Evolutionary conservation across 768 basidiomycete species (phyloP).

Genomic region (Mycena venus): DNA sequence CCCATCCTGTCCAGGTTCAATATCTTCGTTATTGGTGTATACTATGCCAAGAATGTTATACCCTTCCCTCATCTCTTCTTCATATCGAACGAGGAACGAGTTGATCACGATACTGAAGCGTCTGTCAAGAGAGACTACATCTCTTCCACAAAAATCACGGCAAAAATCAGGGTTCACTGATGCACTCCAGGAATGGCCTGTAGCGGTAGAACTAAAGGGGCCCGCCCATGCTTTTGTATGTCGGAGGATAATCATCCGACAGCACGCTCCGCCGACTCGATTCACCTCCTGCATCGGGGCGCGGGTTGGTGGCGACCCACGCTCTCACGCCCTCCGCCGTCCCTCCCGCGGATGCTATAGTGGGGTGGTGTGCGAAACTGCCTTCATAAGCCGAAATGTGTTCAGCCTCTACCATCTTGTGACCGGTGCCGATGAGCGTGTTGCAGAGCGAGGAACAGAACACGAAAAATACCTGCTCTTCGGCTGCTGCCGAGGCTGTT

Average conservation of each 20-base stretch:
- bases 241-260: slow-evolving; percentile 1
- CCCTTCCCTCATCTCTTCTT: no score
- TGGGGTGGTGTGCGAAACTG: background rate
- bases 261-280: background rate
- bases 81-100: no score
- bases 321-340: background rate
- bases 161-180: no score
- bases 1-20: no score
- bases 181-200: background rate
- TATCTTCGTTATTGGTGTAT: no score
- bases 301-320: background rate
- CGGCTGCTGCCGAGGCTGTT: background rate
- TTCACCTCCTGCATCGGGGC: background rate
- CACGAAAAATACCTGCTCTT: background rate
- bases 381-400: background rate
- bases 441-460: background rate
- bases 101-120: no score
- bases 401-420: background rate
- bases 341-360: background rate
- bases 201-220: background rate
- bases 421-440: background rate
- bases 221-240: background rate
- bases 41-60: no score
- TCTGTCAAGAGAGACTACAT: no score
- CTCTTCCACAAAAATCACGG: no score